Evolutionary conservation across 192 early-diverging fungal genomes (phyloP), one percentile per base, ranked within the genome.

Genomic region (Umbelopsis vinacea): DNA sequence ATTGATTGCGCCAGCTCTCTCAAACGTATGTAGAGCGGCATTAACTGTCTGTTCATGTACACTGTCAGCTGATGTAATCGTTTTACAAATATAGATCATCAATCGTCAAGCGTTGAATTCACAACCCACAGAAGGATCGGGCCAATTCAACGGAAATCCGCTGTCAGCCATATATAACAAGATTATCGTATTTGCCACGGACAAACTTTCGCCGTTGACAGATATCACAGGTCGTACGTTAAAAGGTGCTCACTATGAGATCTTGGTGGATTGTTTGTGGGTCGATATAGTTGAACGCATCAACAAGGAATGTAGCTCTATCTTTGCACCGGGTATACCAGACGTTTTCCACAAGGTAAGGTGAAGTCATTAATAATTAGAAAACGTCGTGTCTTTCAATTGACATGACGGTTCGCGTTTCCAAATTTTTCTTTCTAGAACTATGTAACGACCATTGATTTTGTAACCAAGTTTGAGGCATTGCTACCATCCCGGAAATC

Each of bases 271-370:
- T 69, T 82, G 82, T 33, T 71, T 93, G 33, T 93, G 89, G 89
- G 75, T 74, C 5, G 75, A 87, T 40, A 75, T 86, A 0, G 73
- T 79, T 6, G 83, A 85, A 0, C 50, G 71, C 8, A 86, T 93
- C 12, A 68, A 82, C 15, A 78, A 81, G 46, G 76, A 81, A 21
- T 78, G 87, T 29, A 68, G 78, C 9, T 70, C 78, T 19, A 90
- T 93, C 35, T 88, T 90, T 70, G 82, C 81, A 35, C 75, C 86
- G 37, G 91, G 89, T 15, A 90, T 89, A 55, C 83, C 92, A 2
- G 89, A 90, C 63, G 76, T 86, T 1, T 93, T 92, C 76, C 90
- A 92, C 68, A 78, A 84, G 79, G 89, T 90, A 76, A 60, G 50
- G 53, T 46, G 29, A 29, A 37, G 29, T 29, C 29, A 29, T n/a